These are phyloP conservation scores for Phytomonas sp. DNA, from an alignment of 208 protist species.

Conservation along the genomic window DNA sequence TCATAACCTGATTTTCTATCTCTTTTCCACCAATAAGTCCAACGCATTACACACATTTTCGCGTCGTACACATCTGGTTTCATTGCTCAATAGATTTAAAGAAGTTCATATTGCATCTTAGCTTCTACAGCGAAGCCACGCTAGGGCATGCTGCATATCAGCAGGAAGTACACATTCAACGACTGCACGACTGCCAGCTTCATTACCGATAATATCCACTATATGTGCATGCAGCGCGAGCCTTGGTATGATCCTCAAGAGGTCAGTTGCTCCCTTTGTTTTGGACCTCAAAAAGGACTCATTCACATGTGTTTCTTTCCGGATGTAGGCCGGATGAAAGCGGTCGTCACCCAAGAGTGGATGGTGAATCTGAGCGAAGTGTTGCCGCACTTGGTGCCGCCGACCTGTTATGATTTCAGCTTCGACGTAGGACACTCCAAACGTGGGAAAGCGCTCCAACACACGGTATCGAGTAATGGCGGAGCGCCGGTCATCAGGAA, in stretches of 20 bases:
- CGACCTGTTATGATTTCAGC: slow-evolving; percentile 48
- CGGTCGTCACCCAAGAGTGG: slow-evolving; percentile 61
- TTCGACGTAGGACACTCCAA: slow-evolving; percentile 54
- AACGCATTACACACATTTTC: not conserved
- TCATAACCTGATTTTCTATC: not conserved
- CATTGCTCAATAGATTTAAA: not conserved
- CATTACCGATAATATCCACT: slow-evolving; percentile 20
- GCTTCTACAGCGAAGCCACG: slow-evolving; percentile 14
- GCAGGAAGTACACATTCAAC: slow-evolving; percentile 43
- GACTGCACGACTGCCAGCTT: slow-evolving; percentile 16
- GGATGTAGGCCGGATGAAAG: slow-evolving; percentile 25
- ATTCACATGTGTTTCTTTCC: not conserved
- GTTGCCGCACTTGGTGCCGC: slow-evolving; percentile 79
- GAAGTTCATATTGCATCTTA: not conserved
- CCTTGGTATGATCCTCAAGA: slow-evolving; percentile 3
- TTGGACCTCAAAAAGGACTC: not conserved
- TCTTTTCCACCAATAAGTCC: not conserved
- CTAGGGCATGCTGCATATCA: slow-evolving; percentile 45
- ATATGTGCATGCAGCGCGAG: slow-evolving; percentile 26
- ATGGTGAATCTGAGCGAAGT: slow-evolving; percentile 53
- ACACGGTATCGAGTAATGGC: slow-evolving; percentile 61
- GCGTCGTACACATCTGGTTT: not conserved
- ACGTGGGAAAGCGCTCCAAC: slow-evolving; percentile 41
- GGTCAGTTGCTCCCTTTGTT: not conserved
- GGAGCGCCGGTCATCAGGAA: slow-evolving; percentile 23